Evolutionary conservation across 2,329 filamentous ascomycete genomes (phyloP).

Genomic region (Ceratocystis papillata): DNA sequence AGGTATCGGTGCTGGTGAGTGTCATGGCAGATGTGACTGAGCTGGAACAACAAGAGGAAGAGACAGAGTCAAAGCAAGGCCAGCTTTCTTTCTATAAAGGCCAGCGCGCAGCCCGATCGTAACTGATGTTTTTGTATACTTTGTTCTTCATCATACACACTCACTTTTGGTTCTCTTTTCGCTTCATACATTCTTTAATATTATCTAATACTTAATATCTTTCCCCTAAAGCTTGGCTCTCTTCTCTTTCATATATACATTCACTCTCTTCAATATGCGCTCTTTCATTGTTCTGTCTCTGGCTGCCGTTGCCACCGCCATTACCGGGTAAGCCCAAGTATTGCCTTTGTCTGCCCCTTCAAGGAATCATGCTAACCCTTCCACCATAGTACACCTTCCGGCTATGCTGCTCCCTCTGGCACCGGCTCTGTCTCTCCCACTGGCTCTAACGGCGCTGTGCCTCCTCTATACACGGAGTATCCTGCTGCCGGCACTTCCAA

Average conservation of each 20-base stretch:
- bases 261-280: slow-evolving; percentile 17
- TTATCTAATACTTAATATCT: slow-evolving; percentile 17
- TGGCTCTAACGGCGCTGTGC: background rate
- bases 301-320: slow-evolving; percentile 18
- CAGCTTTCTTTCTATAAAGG: background rate
- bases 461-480: slow-evolving; percentile 23
- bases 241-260: background rate
- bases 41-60: too few relatives aligned
- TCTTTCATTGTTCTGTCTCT: slow-evolving; percentile 22
- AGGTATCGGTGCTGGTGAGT: too few relatives aligned
- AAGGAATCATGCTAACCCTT: background rate
- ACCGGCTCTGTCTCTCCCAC: background rate
- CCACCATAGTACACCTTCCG: slow-evolving; percentile 15
- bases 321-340: slow-evolving; percentile 20
- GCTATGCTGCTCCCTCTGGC: background rate
- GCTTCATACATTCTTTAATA: background rate
- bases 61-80: too few relatives aligned
- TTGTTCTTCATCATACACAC: background rate
- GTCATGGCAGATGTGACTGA: too few relatives aligned
- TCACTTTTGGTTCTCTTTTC: background rate
- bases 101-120: background rate
- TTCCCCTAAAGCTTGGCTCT: background rate
- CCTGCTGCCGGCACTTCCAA: slow-evolving; percentile 20
- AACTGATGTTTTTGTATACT: background rate
- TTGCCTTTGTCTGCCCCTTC: background rate